Conservation (phyloP, 2,329 filamentous ascomycete species). For the Neobulgaria alba region DNA sequence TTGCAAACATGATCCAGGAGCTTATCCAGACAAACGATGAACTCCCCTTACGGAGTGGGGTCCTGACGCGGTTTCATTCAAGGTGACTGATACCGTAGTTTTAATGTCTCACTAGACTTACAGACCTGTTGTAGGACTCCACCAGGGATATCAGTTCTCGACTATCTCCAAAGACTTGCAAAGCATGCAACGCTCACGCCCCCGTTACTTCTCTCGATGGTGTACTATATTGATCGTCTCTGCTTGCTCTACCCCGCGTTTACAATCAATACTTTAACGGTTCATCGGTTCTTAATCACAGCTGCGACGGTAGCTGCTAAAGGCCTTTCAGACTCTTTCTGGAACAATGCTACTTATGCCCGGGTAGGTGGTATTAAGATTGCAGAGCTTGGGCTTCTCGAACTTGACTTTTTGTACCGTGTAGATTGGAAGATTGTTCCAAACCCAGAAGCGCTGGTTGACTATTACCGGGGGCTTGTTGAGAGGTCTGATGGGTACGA, state of each 20-base stretch:
- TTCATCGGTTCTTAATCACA: constrained; percentile 94
- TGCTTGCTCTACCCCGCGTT: constrained; percentile 90
- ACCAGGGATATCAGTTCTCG: constrained; percentile 86
- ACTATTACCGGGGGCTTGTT: constrained; percentile 86
- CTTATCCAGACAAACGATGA: constrained; percentile 88
- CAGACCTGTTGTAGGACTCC: constrained; percentile 37
- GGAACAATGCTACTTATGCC: constrained; percentile 96
- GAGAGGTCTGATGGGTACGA: constrained; percentile 51
- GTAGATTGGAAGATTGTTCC: constrained; percentile 97
- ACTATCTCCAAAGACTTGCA: constrained; percentile 87
- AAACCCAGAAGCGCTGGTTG: constrained; percentile 83
- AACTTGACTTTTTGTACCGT: constrained; percentile 85
- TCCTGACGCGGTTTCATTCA: constrained; percentile 90
- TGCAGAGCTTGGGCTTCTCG: constrained; percentile 79
- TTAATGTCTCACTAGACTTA: neutral
- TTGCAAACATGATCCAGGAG: constrained; percentile 92
- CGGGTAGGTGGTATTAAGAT: constrained; percentile 87
- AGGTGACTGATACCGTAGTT: constrained; percentile 42
- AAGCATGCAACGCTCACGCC: constrained; percentile 90
- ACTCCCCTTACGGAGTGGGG: constrained; percentile 74
- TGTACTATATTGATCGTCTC: constrained; percentile 94
- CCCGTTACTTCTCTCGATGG: constrained; percentile 93
- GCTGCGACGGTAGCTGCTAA: constrained; percentile 94
- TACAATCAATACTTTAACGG: constrained; percentile 90
- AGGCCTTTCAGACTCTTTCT: constrained; percentile 91